A percentile compares a stretch with the other conserved stretches of the same genome.
phyloP scores from a whole-genome alignment of 2,329 filamentous ascomycete species.

The Triangularia verruculosa region DNA sequence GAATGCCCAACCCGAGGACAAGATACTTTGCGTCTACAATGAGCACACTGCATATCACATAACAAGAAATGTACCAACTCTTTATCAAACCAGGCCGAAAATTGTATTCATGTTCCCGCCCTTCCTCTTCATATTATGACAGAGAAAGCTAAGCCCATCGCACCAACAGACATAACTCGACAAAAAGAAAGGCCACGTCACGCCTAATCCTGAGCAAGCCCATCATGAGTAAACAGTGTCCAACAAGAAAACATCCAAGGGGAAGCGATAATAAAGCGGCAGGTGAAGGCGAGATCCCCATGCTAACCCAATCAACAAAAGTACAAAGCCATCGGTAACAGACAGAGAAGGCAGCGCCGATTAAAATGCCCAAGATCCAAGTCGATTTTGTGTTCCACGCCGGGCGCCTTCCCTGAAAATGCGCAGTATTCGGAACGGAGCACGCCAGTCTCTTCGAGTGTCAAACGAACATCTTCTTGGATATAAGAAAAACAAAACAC shows the following conservation, averaged over 20 bases:
- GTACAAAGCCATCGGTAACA: not conserved
- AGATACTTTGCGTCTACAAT: too few species aligned
- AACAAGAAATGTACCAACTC: not conserved
- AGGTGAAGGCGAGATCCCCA: not conserved
- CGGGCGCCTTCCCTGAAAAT: constrained; percentile 6
- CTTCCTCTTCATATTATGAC: not conserved
- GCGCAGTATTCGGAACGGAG: constrained; percentile 7
- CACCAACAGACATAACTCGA: not conserved
- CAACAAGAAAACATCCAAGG: not conserved
- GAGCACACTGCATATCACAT: too few species aligned
- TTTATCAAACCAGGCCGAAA: not conserved
- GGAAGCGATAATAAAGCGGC: not conserved
- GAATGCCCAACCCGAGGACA: too few species aligned
- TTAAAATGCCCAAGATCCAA: constrained; percentile 12
- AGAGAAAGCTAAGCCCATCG: not conserved
- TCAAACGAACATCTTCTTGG: not conserved
- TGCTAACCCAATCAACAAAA: not conserved
- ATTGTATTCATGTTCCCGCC: not conserved
- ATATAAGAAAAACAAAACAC: not conserved
- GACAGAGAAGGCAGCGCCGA: constrained; percentile 1
- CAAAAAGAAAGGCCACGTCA: not conserved
- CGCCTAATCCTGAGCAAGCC: not conserved
- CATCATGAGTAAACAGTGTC: not conserved
- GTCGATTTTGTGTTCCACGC: constrained; percentile 19
- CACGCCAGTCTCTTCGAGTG: not conserved